Conservation (phyloP, 208 protist species). For the Crithidia mellificae region DNA sequence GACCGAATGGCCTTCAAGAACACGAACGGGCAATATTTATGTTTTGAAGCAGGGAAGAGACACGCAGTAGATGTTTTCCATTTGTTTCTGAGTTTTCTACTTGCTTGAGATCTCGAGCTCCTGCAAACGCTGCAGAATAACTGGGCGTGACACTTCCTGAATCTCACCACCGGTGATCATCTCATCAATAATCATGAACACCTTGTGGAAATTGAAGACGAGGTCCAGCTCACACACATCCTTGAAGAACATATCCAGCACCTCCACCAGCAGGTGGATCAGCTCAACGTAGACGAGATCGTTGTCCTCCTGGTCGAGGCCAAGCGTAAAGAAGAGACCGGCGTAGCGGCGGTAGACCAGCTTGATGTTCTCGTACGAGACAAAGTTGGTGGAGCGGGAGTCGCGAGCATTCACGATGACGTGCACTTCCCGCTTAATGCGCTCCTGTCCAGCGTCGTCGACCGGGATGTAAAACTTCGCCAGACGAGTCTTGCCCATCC, state of each 20-base stretch:
- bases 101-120: conserved; percentile 92
- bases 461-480: conserved; percentile 98
- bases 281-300: conserved; percentile 97
- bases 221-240: conserved; percentile 99
- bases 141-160: conserved; percentile 95
- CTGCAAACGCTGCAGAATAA: conserved; percentile 92
- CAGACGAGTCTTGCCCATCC: conserved; percentile 98
- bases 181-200: conserved; percentile 99
- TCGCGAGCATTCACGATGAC: conserved; percentile 94
- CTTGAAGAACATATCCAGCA: conserved; percentile 99
- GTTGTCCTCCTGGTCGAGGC: conserved; percentile 98
- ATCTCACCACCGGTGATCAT: conserved; percentile 98
- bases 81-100: conserved; percentile 17
- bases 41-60: too few species aligned
- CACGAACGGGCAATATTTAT: too few species aligned
- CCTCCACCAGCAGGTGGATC: conserved; percentile 98
- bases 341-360: conserved; percentile 99
- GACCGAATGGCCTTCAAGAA: too few species aligned
- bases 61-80: too few species aligned
- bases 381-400: conserved; percentile 96
- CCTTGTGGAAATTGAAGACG: conserved; percentile 99
- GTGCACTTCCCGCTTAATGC: conserved; percentile 96
- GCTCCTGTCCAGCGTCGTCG: conserved; percentile 94
- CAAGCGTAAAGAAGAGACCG: conserved; percentile 99
- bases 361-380: conserved; percentile 94